phyloP scores from a whole-genome alignment of 305 asterid genomes.

The Fraxinus velutina region DNA sequence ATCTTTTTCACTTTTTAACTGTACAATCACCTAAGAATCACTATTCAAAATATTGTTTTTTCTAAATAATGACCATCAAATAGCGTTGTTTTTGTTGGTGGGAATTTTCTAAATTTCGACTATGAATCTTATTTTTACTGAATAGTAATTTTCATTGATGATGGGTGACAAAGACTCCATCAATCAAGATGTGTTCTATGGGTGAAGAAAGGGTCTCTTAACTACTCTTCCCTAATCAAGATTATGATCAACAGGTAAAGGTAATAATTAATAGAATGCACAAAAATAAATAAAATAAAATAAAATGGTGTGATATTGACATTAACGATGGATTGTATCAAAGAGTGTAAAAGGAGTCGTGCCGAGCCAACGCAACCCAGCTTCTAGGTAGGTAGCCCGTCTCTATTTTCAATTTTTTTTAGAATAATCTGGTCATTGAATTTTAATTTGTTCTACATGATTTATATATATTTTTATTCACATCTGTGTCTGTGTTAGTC shows the following conservation, averaged over 20 bases:
- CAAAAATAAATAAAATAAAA: too few relatives aligned
- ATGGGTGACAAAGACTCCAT: not conserved
- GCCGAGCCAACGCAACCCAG: not conserved
- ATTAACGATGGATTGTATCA: not conserved
- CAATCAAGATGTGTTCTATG: not conserved
- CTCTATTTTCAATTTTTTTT: not conserved
- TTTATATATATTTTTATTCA: not conserved
- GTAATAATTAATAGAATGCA: not conserved
- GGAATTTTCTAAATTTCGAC: not conserved
- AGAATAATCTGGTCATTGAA: not conserved
- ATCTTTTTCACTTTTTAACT: not conserved
- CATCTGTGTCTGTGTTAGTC: not conserved
- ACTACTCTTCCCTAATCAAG: not conserved
- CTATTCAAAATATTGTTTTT: not conserved
- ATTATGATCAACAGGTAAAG: not conserved
- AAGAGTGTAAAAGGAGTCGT: not conserved
- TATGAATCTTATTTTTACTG: not conserved
- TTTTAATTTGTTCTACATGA: not conserved
- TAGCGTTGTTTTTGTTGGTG: not conserved
- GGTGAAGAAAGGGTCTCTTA: not conserved
- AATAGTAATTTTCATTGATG: not conserved
- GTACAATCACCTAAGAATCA: not conserved
- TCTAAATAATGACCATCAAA: too few relatives aligned
- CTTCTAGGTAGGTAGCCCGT: not conserved
- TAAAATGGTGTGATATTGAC: not conserved